Evolutionary conservation across 2,329 filamentous ascomycete species (phyloP).

Genomic region (Penicillium concentricum): DNA sequence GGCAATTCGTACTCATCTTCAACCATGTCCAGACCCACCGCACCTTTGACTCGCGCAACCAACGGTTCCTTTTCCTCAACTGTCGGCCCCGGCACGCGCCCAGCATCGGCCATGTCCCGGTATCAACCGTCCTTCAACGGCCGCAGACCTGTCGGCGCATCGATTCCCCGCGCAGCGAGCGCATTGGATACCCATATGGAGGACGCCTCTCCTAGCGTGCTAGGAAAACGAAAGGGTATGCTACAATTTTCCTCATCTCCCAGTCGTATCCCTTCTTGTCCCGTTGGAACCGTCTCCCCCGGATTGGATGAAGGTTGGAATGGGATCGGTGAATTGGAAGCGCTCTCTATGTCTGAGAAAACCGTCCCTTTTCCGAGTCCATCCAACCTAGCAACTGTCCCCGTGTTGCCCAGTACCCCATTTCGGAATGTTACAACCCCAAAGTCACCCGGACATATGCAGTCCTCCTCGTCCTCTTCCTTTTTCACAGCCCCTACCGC

Average conservation of each 20-base stretch:
- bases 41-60: constrained; percentile 46
- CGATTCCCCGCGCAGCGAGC: constrained; percentile 42
- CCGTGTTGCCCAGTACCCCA: constrained; percentile 8
- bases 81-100: constrained; percentile 54
- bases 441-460: constrained; percentile 37
- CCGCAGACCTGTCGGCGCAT: constrained; percentile 48
- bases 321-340: neutral
- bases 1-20: constrained; percentile 38
- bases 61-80: constrained; percentile 57
- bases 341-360: neutral
- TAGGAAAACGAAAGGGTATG: constrained; percentile 56
- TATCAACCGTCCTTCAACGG: constrained; percentile 55
- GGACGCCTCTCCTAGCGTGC: constrained; percentile 37
- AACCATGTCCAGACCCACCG: constrained; percentile 37
- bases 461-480: constrained; percentile 31
- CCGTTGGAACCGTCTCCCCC: constrained; percentile 8
- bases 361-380: neutral
- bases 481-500: constrained; percentile 23
- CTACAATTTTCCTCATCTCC: constrained; percentile 33
- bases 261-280: constrained; percentile 12
- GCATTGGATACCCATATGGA: constrained; percentile 44
- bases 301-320: neutral
- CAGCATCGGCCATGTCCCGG: constrained; percentile 47
- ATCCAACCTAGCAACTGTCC: neutral
- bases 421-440: constrained; percentile 17